Percentiles rank a stretch among this genome's conserved stretches.
phyloP scores from a whole-genome alignment of 2,329 filamentous ascomycete genomes.

The Fonsecaea pugnacius region DNA sequence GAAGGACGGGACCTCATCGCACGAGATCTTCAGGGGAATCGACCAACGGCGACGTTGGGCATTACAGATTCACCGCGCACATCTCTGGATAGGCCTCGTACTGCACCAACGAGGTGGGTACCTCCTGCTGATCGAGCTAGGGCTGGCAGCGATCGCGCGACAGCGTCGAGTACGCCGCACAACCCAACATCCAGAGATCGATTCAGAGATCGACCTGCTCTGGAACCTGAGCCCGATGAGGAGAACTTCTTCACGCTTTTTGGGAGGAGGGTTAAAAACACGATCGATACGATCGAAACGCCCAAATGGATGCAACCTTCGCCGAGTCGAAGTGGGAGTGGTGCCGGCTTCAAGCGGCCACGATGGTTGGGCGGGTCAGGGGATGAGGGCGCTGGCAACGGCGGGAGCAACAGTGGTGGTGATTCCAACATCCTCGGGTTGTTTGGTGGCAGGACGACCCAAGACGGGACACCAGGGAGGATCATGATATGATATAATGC shows the following conservation, averaged over 20 bases:
- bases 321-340: slow-evolving; percentile 58
- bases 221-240: slow-evolving; percentile 68
- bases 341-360: slow-evolving; percentile 72
- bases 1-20: slow-evolving; percentile 91
- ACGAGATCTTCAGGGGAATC: slow-evolving; percentile 69
- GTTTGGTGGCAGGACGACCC: slow-evolving; percentile 24
- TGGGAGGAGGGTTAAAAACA: slow-evolving; percentile 85
- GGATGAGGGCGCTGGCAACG: slow-evolving; percentile 7
- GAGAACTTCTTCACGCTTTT: slow-evolving; percentile 84
- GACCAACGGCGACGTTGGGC: slow-evolving; percentile 52
- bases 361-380: slow-evolving; percentile 73
- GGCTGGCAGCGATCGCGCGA: slow-evolving; percentile 6
- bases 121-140: slow-evolving; percentile 37
- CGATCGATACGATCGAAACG: slow-evolving; percentile 78
- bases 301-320: slow-evolving; percentile 71
- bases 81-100: slow-evolving; percentile 39
- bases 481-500: slow-evolving; percentile 24
- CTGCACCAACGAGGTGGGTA: slow-evolving; percentile 44
- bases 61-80: slow-evolving; percentile 39
- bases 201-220: slow-evolving; percentile 40
- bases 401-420: slow-evolving; percentile 2
- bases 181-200: slow-evolving; percentile 27
- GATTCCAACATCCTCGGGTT: slow-evolving; percentile 27
- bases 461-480: slow-evolving; percentile 27
- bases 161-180: slow-evolving; percentile 4